Conservation (phyloP, 1,284 basidiomycete genomes). For the Apiotrichum siamense region DNA sequence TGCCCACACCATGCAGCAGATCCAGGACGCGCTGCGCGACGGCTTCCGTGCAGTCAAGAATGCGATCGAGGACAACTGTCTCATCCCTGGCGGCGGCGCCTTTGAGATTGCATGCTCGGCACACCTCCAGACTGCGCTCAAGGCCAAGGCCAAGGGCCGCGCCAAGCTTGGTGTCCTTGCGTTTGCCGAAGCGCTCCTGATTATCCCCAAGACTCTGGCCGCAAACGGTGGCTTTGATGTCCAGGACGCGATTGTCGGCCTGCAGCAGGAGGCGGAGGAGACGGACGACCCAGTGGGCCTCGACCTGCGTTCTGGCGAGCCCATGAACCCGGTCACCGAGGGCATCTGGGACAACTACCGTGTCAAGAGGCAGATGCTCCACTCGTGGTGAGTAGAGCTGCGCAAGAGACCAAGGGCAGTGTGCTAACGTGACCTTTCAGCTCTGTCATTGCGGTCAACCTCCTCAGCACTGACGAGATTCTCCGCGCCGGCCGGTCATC, state of each 20-base stretch:
- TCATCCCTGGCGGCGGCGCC: slow-evolving; percentile 93
- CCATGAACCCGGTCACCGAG: slow-evolving; percentile 89
- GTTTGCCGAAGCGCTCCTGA: slow-evolving; percentile 87
- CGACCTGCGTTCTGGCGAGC: slow-evolving; percentile 88
- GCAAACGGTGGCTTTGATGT: slow-evolving; percentile 97
- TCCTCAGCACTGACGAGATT: slow-evolving; percentile 93
- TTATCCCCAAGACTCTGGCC: slow-evolving; percentile 95
- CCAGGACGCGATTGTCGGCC: slow-evolving; percentile 83
- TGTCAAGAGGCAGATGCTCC: slow-evolving; percentile 97
- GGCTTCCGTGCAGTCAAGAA: slow-evolving; percentile 96
- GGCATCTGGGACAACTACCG: slow-evolving; percentile 99
- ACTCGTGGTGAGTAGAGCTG: slow-evolving; percentile 60
- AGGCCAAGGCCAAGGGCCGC: slow-evolving; percentile 87
- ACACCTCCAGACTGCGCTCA: slow-evolving; percentile 67
- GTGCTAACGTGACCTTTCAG: slow-evolving; percentile 48
- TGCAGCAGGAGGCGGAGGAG: slow-evolving; percentile 85
- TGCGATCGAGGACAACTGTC: slow-evolving; percentile 79
- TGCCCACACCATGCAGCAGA: slow-evolving; percentile 90
- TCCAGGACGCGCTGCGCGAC: slow-evolving; percentile 94
- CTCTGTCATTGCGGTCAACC: slow-evolving; percentile 94
- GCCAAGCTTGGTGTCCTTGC: slow-evolving; percentile 97
- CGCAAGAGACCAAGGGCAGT: slow-evolving; percentile 46
- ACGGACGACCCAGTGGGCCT: slow-evolving; percentile 90
- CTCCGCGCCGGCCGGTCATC: slow-evolving; percentile 87
- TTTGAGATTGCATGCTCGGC: slow-evolving; percentile 93